Base-by-base conservation (phyloP, 805 yeast species). In the Candida suzukii region DNA sequence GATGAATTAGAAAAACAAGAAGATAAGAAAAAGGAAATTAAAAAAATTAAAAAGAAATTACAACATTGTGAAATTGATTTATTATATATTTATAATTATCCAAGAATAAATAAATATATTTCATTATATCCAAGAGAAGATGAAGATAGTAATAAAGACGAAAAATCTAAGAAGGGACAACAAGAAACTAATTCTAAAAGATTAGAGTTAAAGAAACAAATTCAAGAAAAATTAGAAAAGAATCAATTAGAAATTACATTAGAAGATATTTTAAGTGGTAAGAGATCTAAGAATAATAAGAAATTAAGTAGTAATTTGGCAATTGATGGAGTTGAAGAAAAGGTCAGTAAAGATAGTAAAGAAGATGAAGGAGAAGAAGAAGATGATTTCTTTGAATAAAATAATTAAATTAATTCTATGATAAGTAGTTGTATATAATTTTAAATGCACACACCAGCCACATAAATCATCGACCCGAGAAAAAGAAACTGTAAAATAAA, bases 21-120 rank as follows among this genome's bases (percentile, higher is more conserved):
- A 2, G 51, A 46, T 14, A 30, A 54, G 19, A 57, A 53, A 38
- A 60, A 61, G 26, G 56, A 54, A 12, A 41, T 61, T 18, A 62
- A 63, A 43, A 61, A 63, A 38, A 54, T 71, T 12, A 70, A 74
- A 49, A 76, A 73, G 46, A 67, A 67, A 32, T 54, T 85, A 31
- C 60, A 59, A 39, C 80, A 81, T 47, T 65, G 76, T 41, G 82
- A 80, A 52, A 63, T 80, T 9, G 95, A 88, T 51, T 63, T 83
- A 22, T 84, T 84, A 26, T 90, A 90, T 57, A 78, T 81, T 12
- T 71, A 80, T 16, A 72, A 82, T 56, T 90, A 78, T 67, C 96
- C 98, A 27, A 78, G 74, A 53, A 74, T 80, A 39, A 80, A 77
- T 52, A 88, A 87, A 62, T 90, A 90, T 59, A 74, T 86, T 28